These are phyloP conservation scores for Salvia sclarea DNA, from an alignment of 305 asterid genomes.

Conservation along the genomic window DNA sequence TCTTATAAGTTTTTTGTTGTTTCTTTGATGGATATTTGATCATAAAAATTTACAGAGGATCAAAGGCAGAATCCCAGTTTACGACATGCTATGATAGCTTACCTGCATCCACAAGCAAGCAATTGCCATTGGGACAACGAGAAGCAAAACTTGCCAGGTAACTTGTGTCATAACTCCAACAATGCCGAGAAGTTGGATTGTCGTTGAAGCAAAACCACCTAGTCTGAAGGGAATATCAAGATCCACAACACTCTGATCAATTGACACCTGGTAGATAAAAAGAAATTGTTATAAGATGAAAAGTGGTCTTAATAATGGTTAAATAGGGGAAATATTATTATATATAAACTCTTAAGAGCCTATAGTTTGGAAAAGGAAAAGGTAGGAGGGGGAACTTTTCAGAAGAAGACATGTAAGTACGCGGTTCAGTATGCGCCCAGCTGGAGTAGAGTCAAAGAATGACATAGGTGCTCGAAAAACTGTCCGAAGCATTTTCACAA, in stretches of 20 bases:
- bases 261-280: slow-evolving; percentile 70
- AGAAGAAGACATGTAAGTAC: slow-evolving; percentile 48
- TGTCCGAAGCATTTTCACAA: slow-evolving; percentile 75
- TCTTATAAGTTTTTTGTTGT: slow-evolving; percentile 6
- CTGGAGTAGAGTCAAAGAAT: slow-evolving; percentile 97
- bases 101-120: slow-evolving; percentile 99
- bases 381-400: neutral
- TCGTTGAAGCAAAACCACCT: slow-evolving; percentile 98
- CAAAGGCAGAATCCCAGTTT: slow-evolving; percentile 4
- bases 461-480: slow-evolving; percentile 97
- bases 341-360: slow-evolving; percentile 1
- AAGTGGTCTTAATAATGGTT: neutral
- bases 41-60: neutral
- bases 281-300: slow-evolving; percentile 36
- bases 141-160: slow-evolving; percentile 97
- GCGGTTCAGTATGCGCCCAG: slow-evolving; percentile 96
- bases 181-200: slow-evolving; percentile 95
- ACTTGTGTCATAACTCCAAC: slow-evolving; percentile 97
- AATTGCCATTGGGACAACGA: slow-evolving; percentile 93
- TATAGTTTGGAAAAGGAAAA: neutral
- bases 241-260: slow-evolving; percentile 98
- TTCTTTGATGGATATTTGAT: slow-evolving; percentile 1
- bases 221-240: slow-evolving; percentile 99
- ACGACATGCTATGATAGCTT: slow-evolving; percentile 32
- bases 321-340: slow-evolving; percentile 4